A percentile compares a stretch with the other conserved stretches of the same genome.
Evolutionary conservation across 2,329 filamentous ascomycete genomes (phyloP).

Genomic region (Ascochyta koolunga): DNA sequence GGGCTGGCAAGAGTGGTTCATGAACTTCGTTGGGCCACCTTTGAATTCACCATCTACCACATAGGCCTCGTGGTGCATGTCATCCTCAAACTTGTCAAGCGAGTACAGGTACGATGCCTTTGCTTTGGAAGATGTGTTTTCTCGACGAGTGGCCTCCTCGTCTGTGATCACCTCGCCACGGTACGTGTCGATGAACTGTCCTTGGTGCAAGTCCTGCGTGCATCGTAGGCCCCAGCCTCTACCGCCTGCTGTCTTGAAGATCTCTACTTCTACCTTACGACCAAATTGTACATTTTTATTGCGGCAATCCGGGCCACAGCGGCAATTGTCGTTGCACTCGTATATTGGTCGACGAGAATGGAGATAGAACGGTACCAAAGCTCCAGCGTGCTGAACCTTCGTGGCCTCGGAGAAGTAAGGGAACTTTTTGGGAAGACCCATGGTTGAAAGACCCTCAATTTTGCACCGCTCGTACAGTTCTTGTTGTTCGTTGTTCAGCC

Average conservation of each 20-base stretch:
- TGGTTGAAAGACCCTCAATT: slow-evolving; percentile 32
- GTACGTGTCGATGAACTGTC: slow-evolving; percentile 82
- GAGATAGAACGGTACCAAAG: slow-evolving; percentile 52
- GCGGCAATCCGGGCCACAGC: slow-evolving; percentile 68
- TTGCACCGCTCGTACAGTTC: slow-evolving; percentile 26
- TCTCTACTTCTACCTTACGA: slow-evolving; percentile 71
- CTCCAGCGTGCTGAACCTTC: slow-evolving; percentile 32
- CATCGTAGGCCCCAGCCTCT: slow-evolving; percentile 80
- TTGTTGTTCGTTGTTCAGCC: slow-evolving; percentile 38
- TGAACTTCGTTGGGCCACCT: slow-evolving; percentile 79
- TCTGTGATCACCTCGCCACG: slow-evolving; percentile 65
- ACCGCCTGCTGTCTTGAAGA: slow-evolving; percentile 71
- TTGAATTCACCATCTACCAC: slow-evolving; percentile 72
- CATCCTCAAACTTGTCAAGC: slow-evolving; percentile 78
- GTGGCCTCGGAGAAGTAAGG: slow-evolving; percentile 61
- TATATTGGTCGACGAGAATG: slow-evolving; percentile 65
- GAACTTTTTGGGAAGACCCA: slow-evolving; percentile 59
- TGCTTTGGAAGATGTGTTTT: slow-evolving; percentile 60
- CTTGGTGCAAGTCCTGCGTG: slow-evolving; percentile 67
- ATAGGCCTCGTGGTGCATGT: slow-evolving; percentile 53
- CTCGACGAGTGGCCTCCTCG: slow-evolving; percentile 67
- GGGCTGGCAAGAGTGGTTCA: slow-evolving; percentile 82
- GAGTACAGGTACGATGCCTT: slow-evolving; percentile 82
- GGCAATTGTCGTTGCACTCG: slow-evolving; percentile 77
- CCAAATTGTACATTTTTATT: slow-evolving; percentile 80